phyloP scores from a whole-genome alignment of 2,329 filamentous ascomycete species.

The Phialocephala subalpina region DNA sequence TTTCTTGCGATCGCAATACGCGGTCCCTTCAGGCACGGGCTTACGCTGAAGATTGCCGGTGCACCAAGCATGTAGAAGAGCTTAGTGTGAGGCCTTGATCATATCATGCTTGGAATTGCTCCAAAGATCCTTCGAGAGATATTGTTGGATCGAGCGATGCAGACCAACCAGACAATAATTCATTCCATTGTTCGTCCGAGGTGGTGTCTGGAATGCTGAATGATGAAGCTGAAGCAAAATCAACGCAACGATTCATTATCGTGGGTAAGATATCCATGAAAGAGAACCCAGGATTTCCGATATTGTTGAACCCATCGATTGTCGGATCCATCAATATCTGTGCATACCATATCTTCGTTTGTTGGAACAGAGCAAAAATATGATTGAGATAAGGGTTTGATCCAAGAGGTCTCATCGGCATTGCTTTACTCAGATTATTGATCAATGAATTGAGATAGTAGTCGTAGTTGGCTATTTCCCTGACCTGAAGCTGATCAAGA shows the following conservation, averaged over 20 bases:
- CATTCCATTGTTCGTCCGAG: constrained; percentile 22
- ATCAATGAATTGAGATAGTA: constrained; percentile 33
- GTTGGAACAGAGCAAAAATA: constrained; percentile 22
- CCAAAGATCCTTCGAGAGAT: not conserved
- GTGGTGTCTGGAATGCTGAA: not conserved
- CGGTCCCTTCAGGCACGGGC: not conserved
- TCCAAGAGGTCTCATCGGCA: constrained; percentile 9
- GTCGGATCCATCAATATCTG: constrained; percentile 17
- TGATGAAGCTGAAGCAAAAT: constrained; percentile 14
- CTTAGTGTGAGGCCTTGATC: not conserved
- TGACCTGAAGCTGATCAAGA: constrained; percentile 21
- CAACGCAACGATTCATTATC: constrained; percentile 24
- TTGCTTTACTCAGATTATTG: constrained; percentile 14
- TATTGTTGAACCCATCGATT: constrained; percentile 42
- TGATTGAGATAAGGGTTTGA: constrained; percentile 24
- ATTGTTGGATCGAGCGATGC: constrained; percentile 9
- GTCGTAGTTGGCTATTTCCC: constrained; percentile 26
- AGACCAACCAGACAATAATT: constrained; percentile 21
- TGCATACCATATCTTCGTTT: constrained; percentile 26
- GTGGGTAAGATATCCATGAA: constrained; percentile 26
- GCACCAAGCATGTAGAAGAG: no score
- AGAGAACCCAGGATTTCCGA: constrained; percentile 44
- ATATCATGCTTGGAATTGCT: not conserved
- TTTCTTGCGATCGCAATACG: no score
- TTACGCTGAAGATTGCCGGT: not conserved